Evolutionary conservation across 495 filamentous ascomycete species (phyloP).

Genomic region (Aspergillus affinis): DNA sequence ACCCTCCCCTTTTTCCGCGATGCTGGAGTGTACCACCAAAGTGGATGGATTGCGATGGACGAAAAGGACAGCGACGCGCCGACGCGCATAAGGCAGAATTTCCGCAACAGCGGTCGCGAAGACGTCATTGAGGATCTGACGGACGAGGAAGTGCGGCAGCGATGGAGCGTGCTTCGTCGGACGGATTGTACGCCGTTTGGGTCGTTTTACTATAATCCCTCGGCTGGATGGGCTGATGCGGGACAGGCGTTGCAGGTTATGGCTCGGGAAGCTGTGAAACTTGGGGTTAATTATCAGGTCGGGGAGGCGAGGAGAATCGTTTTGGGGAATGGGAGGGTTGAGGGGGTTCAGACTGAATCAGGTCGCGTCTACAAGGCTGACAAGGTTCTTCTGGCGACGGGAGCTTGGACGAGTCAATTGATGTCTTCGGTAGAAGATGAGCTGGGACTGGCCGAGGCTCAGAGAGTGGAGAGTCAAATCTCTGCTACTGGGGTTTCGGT

Average conservation of each 20-base stretch:
- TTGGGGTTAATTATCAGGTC: constrained; percentile 34
- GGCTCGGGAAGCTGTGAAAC: constrained; percentile 27
- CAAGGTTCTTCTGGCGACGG: constrained; percentile 53
- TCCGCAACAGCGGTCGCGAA: constrained; percentile 23
- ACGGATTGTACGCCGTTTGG: constrained; percentile 28
- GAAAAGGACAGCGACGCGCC: constrained; percentile 30
- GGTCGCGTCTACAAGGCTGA: constrained; percentile 42
- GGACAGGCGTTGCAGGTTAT: constrained; percentile 32
- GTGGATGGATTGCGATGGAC: constrained; percentile 39
- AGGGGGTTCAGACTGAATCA: constrained; percentile 24
- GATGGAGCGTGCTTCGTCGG: constrained; percentile 31
- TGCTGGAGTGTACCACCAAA: constrained; percentile 28
- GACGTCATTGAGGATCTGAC: constrained; percentile 22
- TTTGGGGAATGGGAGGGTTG: constrained; percentile 14
- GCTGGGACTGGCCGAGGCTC: constrained; percentile 22
- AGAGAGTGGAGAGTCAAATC: constrained; percentile 37
- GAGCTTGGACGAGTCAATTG: constrained; percentile 51
- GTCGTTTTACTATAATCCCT: constrained; percentile 37
- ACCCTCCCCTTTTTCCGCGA: constrained; percentile 24
- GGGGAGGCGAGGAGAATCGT: constrained; percentile 32
- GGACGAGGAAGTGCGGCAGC: constrained; percentile 27
- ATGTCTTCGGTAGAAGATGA: constrained; percentile 34
- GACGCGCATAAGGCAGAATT: constrained; percentile 32
- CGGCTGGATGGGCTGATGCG: constrained; percentile 43
- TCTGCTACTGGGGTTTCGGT: constrained; percentile 40